These are phyloP conservation scores for Aureobasidium lini DNA, from an alignment of 2,329 filamentous ascomycete genomes.

Conservation along the genomic window DNA sequence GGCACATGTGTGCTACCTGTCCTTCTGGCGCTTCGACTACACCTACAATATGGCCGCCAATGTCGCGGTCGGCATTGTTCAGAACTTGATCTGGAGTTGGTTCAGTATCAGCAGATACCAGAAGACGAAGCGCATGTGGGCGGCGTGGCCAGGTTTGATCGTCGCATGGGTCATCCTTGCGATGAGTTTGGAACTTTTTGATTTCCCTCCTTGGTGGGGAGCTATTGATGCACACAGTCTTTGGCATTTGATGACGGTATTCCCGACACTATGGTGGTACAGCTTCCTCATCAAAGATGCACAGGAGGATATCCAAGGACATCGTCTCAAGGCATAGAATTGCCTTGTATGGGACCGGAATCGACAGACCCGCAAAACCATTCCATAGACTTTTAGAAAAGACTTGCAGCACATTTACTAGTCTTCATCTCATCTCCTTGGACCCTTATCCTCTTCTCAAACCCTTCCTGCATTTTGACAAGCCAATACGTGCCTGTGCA, in stretches of 20 bases:
- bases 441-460: too few species aligned
- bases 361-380: neutral
- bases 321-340: constrained; percentile 60
- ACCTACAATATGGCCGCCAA: constrained; percentile 98
- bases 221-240: constrained; percentile 88
- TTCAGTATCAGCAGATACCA: constrained; percentile 72
- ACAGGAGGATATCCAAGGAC: constrained; percentile 68
- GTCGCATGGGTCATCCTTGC: constrained; percentile 86
- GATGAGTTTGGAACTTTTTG: constrained; percentile 92
- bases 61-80: constrained; percentile 68
- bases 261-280: constrained; percentile 85
- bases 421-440: too few species aligned
- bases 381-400: too few species aligned
- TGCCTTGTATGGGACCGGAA: neutral
- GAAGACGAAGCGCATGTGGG: constrained; percentile 67
- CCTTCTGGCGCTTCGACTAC: constrained; percentile 85
- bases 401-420: too few species aligned
- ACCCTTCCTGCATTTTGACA: too few species aligned
- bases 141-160: constrained; percentile 80
- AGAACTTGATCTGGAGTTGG: constrained; percentile 78
- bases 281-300: constrained; percentile 86
- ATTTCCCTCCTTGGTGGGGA: constrained; percentile 79
- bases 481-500: too few species aligned
- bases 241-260: constrained; percentile 92
- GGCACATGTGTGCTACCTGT: constrained; percentile 74